Evolutionary conservation across 768 basidiomycete genomes (phyloP), one percentile per base, ranked within the genome.

Genomic region (Hygrophoropsis aurantiaca): DNA sequence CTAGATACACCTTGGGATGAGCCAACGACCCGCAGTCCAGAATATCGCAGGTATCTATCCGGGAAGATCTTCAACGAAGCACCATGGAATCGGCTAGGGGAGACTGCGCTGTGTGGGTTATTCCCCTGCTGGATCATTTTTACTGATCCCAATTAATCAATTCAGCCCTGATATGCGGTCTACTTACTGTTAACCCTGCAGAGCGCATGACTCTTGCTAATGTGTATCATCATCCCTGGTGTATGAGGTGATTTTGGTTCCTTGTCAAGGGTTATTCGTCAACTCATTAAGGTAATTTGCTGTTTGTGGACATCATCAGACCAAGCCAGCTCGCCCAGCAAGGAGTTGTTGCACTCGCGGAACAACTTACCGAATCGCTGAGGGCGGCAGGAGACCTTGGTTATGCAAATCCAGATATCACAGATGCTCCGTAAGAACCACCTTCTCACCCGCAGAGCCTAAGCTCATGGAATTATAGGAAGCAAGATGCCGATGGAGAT

Each of bases 1-100:
- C 27, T 44, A 97, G 94, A 97, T 59, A 97, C 97, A 0, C 97
- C 97, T 2, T 98, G 97, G 97, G 97, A 97, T 58, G 87, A 94
- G 60, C 92, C 97, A 3, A 91, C 93, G 0, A 56, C 63, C 1
- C 71, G 73, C n/a, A 89, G 87, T 49, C 79, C 81, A 1, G 97
- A 98, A 64, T 99, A 80, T 57, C 61, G 67, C n/a, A 78, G 79
- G 8, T 99, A 89, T 62, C 58, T 87, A 2, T 75, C 76, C 0
- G 91, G 92, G 4, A 71, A 84, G 40, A 80, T 94, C 46, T 84
- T 90, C 54, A 62, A 76, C 4, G 80, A 90, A 47, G 71, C 70
- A 1, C 95, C 95, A 0, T 99, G 95, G 95, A 79, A 72, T 42
- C 70, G 81, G 8, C 78, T 97, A 39, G 67, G 70, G 23, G 58